Evolutionary conservation across 1,284 basidiomycete species (phyloP).

Genomic region (Ganoderma lucidum): DNA sequence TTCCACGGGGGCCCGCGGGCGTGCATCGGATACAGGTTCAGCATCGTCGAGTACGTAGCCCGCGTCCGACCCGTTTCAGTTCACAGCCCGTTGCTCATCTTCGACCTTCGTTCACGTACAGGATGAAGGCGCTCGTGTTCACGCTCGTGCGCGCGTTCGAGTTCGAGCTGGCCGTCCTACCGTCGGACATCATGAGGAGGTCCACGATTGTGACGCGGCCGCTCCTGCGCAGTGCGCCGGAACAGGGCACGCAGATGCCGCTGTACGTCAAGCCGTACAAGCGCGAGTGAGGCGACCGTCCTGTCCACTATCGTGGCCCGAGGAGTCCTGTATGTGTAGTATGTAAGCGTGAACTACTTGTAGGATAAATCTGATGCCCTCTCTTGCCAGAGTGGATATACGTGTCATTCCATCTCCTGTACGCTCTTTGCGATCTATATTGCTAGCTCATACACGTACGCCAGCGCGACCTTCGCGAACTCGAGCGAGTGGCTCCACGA

Average conservation of each 20-base stretch:
- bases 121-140: slow-evolving; percentile 64
- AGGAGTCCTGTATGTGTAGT: too few species aligned
- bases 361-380: not conserved
- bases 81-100: not conserved
- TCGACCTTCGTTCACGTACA: slow-evolving; percentile 26
- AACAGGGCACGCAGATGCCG: slow-evolving; percentile 32
- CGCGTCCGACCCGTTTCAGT: not conserved
- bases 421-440: slow-evolving; percentile 7
- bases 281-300: slow-evolving; percentile 12
- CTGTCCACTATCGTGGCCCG: not conserved
- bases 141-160: slow-evolving; percentile 63
- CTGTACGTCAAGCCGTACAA: slow-evolving; percentile 26
- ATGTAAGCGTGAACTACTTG: not conserved
- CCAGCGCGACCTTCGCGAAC: slow-evolving; percentile 64
- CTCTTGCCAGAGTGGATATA: not conserved
- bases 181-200: slow-evolving; percentile 29
- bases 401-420: not conserved
- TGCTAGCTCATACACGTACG: slow-evolving; percentile 54
- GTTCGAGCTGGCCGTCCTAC: slow-evolving; percentile 58
- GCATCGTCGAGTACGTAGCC: slow-evolving; percentile 62
- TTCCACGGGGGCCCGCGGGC: slow-evolving; percentile 68
- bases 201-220: slow-evolving; percentile 32
- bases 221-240: slow-evolving; percentile 23
- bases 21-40: slow-evolving; percentile 77
- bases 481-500: slow-evolving; percentile 59